A percentile compares a stretch with the other conserved stretches of the same genome.
These are phyloP conservation scores for Mycena rebaudengoi DNA, from an alignment of 768 basidiomycete species.

Conservation along the genomic window DNA sequence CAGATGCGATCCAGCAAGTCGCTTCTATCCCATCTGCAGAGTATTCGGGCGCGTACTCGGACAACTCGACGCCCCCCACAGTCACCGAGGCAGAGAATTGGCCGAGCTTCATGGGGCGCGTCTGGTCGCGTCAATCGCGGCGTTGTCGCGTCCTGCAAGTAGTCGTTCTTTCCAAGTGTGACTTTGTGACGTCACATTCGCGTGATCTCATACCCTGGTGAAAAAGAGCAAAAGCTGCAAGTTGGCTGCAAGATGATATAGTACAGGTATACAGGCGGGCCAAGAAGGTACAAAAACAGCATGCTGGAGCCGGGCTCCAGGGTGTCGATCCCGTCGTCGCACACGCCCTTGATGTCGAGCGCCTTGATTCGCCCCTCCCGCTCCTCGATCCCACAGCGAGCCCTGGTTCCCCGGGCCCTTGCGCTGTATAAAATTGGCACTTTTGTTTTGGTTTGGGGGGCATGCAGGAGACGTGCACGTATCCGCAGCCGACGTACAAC, in stretches of 20 bases:
- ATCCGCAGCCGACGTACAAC: constrained; percentile 29
- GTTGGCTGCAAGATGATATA: no score
- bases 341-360: constrained; percentile 89
- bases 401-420: constrained; percentile 65
- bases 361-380: constrained; percentile 90
- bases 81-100: constrained; percentile 11
- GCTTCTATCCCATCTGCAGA: constrained; percentile 11
- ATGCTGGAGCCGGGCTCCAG: no score
- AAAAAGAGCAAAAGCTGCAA: no score
- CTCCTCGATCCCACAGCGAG: constrained; percentile 88
- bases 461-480: constrained; percentile 22
- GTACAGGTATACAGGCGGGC: no score
- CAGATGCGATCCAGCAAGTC: constrained; percentile 18
- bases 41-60: constrained; percentile 14
- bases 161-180: not conserved
- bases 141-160: not conserved
- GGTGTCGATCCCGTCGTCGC: constrained; percentile 97
- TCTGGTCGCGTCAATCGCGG: not conserved
- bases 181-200: no score
- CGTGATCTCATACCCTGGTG: no score
- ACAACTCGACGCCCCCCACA: not conserved
- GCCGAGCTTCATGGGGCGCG: constrained; percentile 11
- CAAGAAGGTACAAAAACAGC: no score
- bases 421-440: constrained; percentile 49
- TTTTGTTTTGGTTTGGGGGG: constrained; percentile 39